Conservation (phyloP, 495 filamentous ascomycete genomes). For the Poronia punctata region DNA sequence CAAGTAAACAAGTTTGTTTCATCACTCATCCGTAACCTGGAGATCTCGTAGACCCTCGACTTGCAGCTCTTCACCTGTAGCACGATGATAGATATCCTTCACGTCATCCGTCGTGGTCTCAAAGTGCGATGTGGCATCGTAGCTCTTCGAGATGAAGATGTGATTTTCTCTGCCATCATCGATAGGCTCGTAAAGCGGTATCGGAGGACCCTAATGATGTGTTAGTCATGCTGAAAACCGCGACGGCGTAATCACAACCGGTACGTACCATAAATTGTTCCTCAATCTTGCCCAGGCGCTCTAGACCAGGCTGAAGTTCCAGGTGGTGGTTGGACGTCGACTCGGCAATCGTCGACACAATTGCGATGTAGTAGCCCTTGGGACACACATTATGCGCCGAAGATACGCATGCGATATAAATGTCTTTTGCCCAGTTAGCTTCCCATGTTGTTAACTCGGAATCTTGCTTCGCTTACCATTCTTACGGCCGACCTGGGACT, state of each 20-base stretch:
- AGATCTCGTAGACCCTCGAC: conserved; percentile 51
- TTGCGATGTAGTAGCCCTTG: conserved; percentile 98
- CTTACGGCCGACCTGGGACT: conserved; percentile 90
- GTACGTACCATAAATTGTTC: conserved; percentile 81
- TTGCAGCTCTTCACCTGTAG: conserved; percentile 80
- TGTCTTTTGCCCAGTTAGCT: conserved; percentile 51
- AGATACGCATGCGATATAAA: conserved; percentile 96
- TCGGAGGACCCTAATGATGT: conserved; percentile 56
- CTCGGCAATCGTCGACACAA: conserved; percentile 96
- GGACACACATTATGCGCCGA: conserved; percentile 97
- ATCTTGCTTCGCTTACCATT: conserved; percentile 56
- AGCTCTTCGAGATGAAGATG: conserved; percentile 97
- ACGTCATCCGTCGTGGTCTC: conserved; percentile 90
- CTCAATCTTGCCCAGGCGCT: conserved; percentile 87
- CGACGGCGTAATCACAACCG: not conserved
- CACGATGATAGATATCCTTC: conserved; percentile 83
- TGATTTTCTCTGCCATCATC: conserved; percentile 81
- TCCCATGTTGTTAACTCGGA: not conserved
- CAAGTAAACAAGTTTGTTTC: not conserved
- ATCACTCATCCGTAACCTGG: conserved; percentile 46
- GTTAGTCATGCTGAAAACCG: conserved; percentile 9
- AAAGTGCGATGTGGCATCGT: conserved; percentile 95
- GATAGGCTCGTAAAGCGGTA: conserved; percentile 88
- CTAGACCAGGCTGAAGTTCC: conserved; percentile 88
- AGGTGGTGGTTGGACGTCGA: conserved; percentile 85